Evolutionary conservation across 1,139 yeast genomes (phyloP), one percentile per base, ranked within the genome.

Genomic region (Diutina catenulata): DNA sequence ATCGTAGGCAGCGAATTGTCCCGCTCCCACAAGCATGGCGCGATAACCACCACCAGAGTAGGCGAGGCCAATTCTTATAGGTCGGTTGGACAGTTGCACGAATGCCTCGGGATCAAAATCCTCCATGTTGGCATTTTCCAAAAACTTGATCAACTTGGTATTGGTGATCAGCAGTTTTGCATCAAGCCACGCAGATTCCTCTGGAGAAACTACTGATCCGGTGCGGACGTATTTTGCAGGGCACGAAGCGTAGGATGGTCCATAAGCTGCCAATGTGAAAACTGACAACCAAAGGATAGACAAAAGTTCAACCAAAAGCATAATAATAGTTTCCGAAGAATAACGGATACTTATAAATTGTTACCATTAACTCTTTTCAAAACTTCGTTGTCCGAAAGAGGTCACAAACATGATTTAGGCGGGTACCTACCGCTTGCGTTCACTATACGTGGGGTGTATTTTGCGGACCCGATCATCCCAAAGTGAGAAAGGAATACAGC

Each of bases 1-100:
- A 43, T 66, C 72, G 9, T 62, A 48, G 0, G 60, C 68, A 25
- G 62, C 45, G 5, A 64, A 40, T 39, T 62, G 57, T 2, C 71
- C 72, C 0, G 70, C 71, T 4, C 70, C 70, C 28, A 49, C 47
- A 28, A 66, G 50, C 70, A 65, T 64, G 32, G 72, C 69, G 38
- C 72, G 50, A 44, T 63, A 65, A 1, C 71, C 70, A 29, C 72
- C 71, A 1, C 72, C 72, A 42, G 67, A 60, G 41, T 64, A 63
- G 1, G 70, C 64, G 37, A 66, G 47, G 1, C 68, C 71, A 25
- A 66, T 60, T 27, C 65, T 48, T 36, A 65, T 64, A 3, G 44
- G 32, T 2, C 53, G 38, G 4, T 59, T 41, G 25, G 61, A 57
- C 21, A 50, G 45, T 23, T 51, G 42, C 16, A 64, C 50, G 43